A percentile compares a stretch with the other conserved stretches of the same genome.
These are phyloP conservation scores for Aspergillus phoenicis DNA, from an alignment of 2,329 filamentous ascomycete genomes.

Conservation along the genomic window DNA sequence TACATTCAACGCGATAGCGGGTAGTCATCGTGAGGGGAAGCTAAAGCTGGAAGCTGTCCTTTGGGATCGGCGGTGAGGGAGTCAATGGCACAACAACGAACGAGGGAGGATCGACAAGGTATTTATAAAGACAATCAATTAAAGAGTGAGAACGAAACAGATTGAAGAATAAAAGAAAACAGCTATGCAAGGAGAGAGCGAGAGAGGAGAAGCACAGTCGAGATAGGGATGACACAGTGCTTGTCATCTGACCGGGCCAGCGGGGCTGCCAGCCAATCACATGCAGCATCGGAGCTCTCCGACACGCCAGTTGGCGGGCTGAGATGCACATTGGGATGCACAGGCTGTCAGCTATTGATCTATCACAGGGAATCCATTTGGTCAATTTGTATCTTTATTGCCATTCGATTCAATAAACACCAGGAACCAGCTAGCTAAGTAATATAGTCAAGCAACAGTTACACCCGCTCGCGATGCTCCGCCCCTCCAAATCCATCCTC, in stretches of 20 bases:
- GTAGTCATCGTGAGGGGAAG: slow-evolving; percentile 45
- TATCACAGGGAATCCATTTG: too few relatives aligned
- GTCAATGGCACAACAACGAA: not conserved
- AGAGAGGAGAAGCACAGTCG: not conserved
- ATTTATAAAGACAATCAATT: not conserved
- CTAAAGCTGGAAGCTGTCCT: not conserved
- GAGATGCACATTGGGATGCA: too few relatives aligned
- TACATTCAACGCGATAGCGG: slow-evolving; percentile 68
- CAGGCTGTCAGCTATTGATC: too few relatives aligned
- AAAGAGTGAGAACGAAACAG: not conserved
- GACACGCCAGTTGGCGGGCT: too few relatives aligned
- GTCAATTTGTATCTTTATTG: too few relatives aligned
- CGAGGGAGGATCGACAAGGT: not conserved
- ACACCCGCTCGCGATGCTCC: slow-evolving; percentile 23
- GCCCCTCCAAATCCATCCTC: slow-evolving; percentile 15
- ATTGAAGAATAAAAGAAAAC: not conserved
- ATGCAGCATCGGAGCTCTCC: too few relatives aligned
- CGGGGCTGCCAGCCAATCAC: not conserved
- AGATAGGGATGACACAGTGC: too few relatives aligned
- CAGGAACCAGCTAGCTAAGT: too few relatives aligned
- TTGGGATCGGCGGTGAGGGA: not conserved
- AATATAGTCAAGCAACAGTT: not conserved
- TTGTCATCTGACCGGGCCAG: slow-evolving; percentile 8
- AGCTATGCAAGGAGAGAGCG: not conserved
- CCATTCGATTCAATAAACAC: too few relatives aligned